Evolutionary conservation across 805 yeast genomes (phyloP).

Genomic region (Starmerella ratchasimensis): DNA sequence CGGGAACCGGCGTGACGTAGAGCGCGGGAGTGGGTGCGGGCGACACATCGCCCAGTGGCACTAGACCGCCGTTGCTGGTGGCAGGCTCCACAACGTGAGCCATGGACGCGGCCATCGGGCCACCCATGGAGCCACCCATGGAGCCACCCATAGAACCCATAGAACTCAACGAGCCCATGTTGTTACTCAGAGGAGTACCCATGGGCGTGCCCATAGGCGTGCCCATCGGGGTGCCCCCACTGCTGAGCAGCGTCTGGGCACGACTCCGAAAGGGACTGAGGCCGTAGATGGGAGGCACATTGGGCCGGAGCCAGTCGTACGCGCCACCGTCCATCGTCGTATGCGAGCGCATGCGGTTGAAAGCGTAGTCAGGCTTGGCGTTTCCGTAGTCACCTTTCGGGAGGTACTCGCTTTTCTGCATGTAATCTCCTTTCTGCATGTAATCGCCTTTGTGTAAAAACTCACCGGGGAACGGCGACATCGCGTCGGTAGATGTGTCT

Average conservation of each 20-base stretch:
- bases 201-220: neutral
- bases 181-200: neutral
- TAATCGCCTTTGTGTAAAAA: too few relatives aligned
- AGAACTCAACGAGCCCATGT: neutral
- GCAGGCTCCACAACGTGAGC: neutral
- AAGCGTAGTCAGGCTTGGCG: neutral
- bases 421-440: too few relatives aligned
- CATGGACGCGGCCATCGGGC: conserved; percentile 1
- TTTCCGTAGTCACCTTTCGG: neutral
- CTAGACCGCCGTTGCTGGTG: neutral
- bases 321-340: conserved; percentile 2
- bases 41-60: conserved; percentile 17
- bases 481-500: neutral
- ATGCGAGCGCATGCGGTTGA: conserved; percentile 1
- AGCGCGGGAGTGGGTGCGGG: conserved; percentile 37
- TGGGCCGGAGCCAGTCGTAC: too few relatives aligned
- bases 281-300: too few relatives aligned
- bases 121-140: neutral
- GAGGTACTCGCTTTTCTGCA: too few relatives aligned
- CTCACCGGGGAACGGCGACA: conserved; percentile 2
- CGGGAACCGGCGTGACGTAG: conserved; percentile 69
- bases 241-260: neutral
- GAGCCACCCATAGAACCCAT: neutral
- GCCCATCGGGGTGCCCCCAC: neutral
- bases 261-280: neutral